Evolutionary conservation across 225 moss, liverwort and hornwort genomes (phyloP), one percentile per base, ranked within the genome.

Genomic region (Sphagnum contortum): DNA sequence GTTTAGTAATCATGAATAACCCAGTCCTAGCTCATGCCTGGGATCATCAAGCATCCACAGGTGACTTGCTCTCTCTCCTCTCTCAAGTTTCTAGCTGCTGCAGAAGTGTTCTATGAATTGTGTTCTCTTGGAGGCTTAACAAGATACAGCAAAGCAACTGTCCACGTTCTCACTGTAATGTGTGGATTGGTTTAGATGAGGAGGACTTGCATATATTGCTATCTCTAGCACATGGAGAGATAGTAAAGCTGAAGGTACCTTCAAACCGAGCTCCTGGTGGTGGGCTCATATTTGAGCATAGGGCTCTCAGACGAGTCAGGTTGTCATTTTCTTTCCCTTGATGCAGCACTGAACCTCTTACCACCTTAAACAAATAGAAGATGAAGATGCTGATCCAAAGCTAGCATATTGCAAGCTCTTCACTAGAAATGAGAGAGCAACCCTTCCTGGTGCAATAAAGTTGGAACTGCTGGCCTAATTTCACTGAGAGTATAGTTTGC

Each of bases 161-260:
- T 3, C 6, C 4, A 59, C 3, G 64, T 48, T n/a, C 29, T 46
- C 5, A 5, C 9, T 48, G 47, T 29, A 6, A 53, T 4, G 11
- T 64, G 44, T 14, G 65, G 9, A 44, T 48, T 64, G 51, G 29
- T 29, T 29, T 13, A 95, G 94, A 78, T 64, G 83, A 80, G 0
- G 75, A 80, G 5, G 78, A 91, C 49, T 75, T 88, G 6, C 71
- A 79, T 71, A 75, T 81, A 5, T 64, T 95, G 68, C 67, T 95
- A 5, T 95, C 95, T 48, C 61, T 95, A 62, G 80, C 60, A 8
- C 57, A 62, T 0, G 86, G 90, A 57, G 95, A 95, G 68, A 71
- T 95, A 49, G 95, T 88, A 44, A 83, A 84, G 73, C 64, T 95
- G 5, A 92, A 79, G 66, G 81, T 90, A 0, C 92, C 95, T 0